Evolutionary conservation across 1,284 basidiomycete species (phyloP).

Genomic region (Ganoderma leucocontextum): DNA sequence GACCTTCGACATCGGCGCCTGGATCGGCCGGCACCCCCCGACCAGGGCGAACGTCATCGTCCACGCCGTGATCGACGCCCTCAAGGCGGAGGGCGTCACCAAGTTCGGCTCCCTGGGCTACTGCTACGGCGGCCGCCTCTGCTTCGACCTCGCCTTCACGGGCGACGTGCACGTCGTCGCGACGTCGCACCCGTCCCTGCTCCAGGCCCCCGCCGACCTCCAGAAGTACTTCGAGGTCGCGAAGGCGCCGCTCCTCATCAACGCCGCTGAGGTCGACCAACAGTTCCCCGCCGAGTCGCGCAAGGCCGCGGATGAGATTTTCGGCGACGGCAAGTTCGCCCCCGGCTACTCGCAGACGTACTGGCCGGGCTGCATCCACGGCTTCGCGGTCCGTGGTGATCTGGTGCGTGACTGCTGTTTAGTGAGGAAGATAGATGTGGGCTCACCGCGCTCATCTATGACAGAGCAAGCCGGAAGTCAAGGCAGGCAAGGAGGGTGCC

Average conservation of each 20-base stretch:
- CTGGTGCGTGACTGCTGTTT: slow-evolving; percentile 33
- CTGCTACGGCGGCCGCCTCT: slow-evolving; percentile 65
- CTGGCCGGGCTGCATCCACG: slow-evolving; percentile 56
- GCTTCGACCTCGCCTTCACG: slow-evolving; percentile 74
- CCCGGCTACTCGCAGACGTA: slow-evolving; percentile 52
- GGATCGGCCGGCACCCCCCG: slow-evolving; percentile 57
- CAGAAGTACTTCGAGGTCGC: slow-evolving; percentile 32
- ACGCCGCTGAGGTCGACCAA: slow-evolving; percentile 49
- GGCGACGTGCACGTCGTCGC: slow-evolving; percentile 59
- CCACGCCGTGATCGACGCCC: slow-evolving; percentile 63
- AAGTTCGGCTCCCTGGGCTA: slow-evolving; percentile 67
- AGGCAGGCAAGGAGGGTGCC: slow-evolving; percentile 43
- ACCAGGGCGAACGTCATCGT: slow-evolving; percentile 55
- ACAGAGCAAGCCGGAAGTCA: slow-evolving; percentile 47
- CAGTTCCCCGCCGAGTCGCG: slow-evolving; percentile 44
- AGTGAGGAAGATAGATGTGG: slow-evolving; percentile 3
- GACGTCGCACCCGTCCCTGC: slow-evolving; percentile 74
- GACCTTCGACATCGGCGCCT: slow-evolving; percentile 54
- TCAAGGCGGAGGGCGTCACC: slow-evolving; percentile 67
- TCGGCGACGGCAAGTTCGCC: slow-evolving; percentile 48
- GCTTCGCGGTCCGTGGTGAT: slow-evolving; percentile 57
- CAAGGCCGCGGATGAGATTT: slow-evolving; percentile 47
- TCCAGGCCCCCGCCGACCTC: slow-evolving; percentile 64
- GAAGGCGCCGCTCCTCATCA: slow-evolving; percentile 52
- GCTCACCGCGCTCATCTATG: slow-evolving; percentile 6